These are phyloP conservation scores for Pythium insidiosum DNA, from an alignment of 352 stramenopile species.

Conservation along the genomic window DNA sequence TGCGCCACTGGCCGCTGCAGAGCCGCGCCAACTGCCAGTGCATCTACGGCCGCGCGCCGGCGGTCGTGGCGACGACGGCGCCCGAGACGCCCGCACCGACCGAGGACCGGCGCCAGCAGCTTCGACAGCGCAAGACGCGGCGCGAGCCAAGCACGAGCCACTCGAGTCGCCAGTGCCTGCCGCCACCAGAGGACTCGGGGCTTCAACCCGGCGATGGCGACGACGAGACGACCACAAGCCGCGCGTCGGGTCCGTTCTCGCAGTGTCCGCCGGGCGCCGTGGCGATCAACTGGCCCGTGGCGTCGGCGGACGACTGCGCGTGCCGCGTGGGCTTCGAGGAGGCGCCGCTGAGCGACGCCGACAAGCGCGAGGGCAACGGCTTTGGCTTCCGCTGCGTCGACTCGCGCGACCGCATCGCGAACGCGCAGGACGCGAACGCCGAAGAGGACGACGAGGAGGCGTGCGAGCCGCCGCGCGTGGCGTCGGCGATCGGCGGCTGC, in stretches of 20 bases:
- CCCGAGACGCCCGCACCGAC: constrained; percentile 1
- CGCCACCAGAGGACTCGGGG: too few species aligned
- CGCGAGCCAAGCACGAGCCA: constrained; percentile 7
- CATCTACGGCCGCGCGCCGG: constrained; percentile 39
- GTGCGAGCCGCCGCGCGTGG: constrained; percentile 31
- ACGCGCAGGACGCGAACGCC: constrained; percentile 11
- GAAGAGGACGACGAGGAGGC: constrained; percentile 28
- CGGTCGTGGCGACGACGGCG: constrained; percentile 6
- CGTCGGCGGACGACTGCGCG: constrained; percentile 15
- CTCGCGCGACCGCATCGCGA: constrained; percentile 6
- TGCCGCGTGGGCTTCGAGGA: constrained; percentile 15
- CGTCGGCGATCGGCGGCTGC: constrained; percentile 44
- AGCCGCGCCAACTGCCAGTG: constrained; percentile 68
- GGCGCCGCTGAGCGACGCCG: constrained; percentile 7
- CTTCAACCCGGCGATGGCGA: too few species aligned
- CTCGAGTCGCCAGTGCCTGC: constrained; percentile 13
- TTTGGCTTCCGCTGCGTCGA: constrained; percentile 15
- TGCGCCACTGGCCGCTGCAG: constrained; percentile 71
- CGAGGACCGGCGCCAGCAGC: constrained; percentile 15
- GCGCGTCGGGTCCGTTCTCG: constrained; percentile 10
- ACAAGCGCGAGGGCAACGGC: constrained; percentile 6
- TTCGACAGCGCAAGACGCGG: constrained; percentile 9
- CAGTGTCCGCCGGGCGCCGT: constrained; percentile 14
- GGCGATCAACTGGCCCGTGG: constrained; percentile 16
- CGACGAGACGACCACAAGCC: too few species aligned